Percentiles rank a stretch among this genome's conserved stretches.
Conservation (phyloP, 768 basidiomycete genomes). For the Termitomyces sp. region DNA sequence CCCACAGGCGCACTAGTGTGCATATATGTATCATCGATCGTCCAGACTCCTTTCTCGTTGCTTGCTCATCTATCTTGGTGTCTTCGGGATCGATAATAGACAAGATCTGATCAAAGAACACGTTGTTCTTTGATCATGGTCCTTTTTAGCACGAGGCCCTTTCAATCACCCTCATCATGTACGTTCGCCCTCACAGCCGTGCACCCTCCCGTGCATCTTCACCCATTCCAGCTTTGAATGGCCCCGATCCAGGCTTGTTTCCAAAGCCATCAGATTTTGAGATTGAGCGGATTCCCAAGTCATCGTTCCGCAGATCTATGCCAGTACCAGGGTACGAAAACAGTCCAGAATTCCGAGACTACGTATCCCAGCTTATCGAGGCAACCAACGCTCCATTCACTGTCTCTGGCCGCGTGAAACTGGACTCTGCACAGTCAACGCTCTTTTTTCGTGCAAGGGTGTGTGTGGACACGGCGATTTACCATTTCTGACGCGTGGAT, state of each 20-base stretch:
- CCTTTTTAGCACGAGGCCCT: too few relatives aligned
- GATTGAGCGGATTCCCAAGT: constrained; percentile 52
- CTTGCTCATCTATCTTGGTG: too few relatives aligned
- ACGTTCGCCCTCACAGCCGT: constrained; percentile 12
- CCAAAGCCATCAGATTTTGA: constrained; percentile 56
- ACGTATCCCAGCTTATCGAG: constrained; percentile 50
- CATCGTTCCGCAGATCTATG: constrained; percentile 26
- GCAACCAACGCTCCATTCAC: constrained; percentile 63
- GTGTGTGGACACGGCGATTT: constrained; percentile 12
- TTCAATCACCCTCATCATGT: neutral
- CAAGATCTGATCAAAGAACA: constrained; percentile 3
- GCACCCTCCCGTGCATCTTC: constrained; percentile 22
- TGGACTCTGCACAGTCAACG: constrained; percentile 63
- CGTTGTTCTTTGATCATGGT: constrained; percentile 1
- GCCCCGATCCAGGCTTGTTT: constrained; percentile 27
- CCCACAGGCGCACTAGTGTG: too few relatives aligned
- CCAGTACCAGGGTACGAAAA: constrained; percentile 37
- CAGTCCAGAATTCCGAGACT: constrained; percentile 51
- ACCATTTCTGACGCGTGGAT: constrained; percentile 4
- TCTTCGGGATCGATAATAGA: constrained; percentile 1
- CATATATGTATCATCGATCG: too few relatives aligned
- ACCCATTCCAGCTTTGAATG: constrained; percentile 23
- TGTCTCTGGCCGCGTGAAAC: constrained; percentile 63
- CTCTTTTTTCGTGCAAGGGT: constrained; percentile 83
- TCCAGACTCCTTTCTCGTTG: too few relatives aligned